These are phyloP conservation scores for Nothopassalora personata DNA, from an alignment of 2,329 filamentous ascomycete genomes.

Conservation along the genomic window DNA sequence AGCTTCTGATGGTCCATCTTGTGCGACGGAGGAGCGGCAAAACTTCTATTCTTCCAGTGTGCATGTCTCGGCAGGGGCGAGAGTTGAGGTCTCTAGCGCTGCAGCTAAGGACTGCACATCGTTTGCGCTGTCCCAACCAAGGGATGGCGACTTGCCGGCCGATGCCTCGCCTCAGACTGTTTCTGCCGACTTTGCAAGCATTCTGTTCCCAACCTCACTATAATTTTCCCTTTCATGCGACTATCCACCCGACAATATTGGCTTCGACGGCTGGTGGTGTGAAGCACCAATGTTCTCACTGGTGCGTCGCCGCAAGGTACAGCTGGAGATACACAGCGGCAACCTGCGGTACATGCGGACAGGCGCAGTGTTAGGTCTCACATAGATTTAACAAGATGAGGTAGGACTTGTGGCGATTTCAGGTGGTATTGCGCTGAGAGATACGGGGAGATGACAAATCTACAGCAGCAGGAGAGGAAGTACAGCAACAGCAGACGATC, in stretches of 20 bases:
- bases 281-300: neutral
- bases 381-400: neutral
- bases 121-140: neutral
- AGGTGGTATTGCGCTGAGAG: neutral
- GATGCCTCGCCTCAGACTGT: neutral
- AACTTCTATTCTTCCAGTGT: neutral
- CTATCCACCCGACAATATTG: neutral
- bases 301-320: neutral
- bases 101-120: conserved; percentile 7
- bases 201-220: conserved; percentile 6
- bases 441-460: neutral
- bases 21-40: neutral
- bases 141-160: neutral
- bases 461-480: neutral
- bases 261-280: conserved; percentile 3
- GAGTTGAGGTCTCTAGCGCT: conserved; percentile 3
- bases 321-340: neutral
- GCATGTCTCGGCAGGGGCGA: neutral
- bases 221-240: neutral
- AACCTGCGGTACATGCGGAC: neutral
- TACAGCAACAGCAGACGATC: neutral
- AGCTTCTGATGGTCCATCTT: neutral
- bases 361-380: neutral
- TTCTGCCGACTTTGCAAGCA: neutral
- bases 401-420: neutral